Evolutionary conservation across 495 filamentous ascomycete species (phyloP), one percentile per base, ranked within the genome.

Genomic region (Penicillium manginii): DNA sequence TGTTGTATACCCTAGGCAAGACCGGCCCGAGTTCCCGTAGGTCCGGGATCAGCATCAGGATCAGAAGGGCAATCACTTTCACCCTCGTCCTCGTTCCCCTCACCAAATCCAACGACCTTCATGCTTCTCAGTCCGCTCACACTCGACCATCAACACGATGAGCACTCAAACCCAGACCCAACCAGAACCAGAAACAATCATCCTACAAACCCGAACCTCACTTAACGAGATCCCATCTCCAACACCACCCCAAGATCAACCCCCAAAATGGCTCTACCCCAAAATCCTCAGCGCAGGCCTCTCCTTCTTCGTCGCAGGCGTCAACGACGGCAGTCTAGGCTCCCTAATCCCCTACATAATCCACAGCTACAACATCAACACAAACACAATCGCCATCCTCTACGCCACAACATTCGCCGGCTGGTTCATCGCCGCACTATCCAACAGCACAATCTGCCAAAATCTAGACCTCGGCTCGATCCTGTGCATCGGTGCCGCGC

Each of bases 321-420:
- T 69, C 51, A 73, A 73, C 32, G 82, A 84, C 61, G 83, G 83
- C 40, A 80, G 75, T 64, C 65, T 84, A 3, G 82, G 83, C 3
- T 73, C 83, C 0, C 52, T 86, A 17, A 78, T 84, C 37, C 83
- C 82, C 0, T 82, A 86, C 64, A 69, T 85, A n/a, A 68, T 83
- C 15, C 66, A 73, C 3, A 66, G 64, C 15, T 84, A 83, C 55
- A 42, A 65, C 2, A 76, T 84, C 29, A 74, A 70, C 17, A 83
- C 81, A 1, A 74, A 77, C 18, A 63, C 67, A 60, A 62, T 69
- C n/a, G 14, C 40, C 40, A 19, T 43, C 4, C 12, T 43, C 2
- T 74, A 74, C 33, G 72, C 59, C 46, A 64, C 67, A 0, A 72
- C 69, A 33, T 71, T 74, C 29, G 22, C 35, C 23, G 72, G 69